Evolutionary conservation across 225 moss, liverwort and hornwort genomes (phyloP), one percentile per base, ranked within the genome.

Genomic region (Bryoerythrophyllum caledonicum): DNA sequence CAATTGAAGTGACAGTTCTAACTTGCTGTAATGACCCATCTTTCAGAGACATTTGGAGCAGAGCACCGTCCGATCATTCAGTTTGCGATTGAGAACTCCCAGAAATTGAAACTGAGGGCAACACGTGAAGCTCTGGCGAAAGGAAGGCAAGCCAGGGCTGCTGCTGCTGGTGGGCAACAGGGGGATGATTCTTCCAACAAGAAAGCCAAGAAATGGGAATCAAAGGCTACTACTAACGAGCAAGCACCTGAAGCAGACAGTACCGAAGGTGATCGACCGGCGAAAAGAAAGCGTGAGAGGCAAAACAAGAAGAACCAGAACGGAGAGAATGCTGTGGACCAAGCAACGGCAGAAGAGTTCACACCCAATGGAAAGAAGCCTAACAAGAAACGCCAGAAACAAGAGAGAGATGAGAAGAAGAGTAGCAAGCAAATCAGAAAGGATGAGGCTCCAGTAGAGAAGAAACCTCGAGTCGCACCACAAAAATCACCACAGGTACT

Each of bases 11-110:
- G 65, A 38, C 23, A 64, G 74, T 30, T 70, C 61, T 81, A 30
- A 75, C 14, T 41, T 10, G 6, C 48, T 20, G 7, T 6, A 59
- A 43, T 65, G 26, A 68, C 25, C 4, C 35, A 41, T 81, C 49
- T 55, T 88, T 68, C 93, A 99, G 99, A 83, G 55, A 91, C 88
- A 41, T 99, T 99, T 79, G 88, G 86, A 75, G 0, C 82, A 28
- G 95, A 99, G 70, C 85, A 84, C 79, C 93, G 99, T 21, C 99
- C 95, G 32, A 88, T 99, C 11, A 87, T 99, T 59, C 87, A 95
- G 71, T 95, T 99, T 71, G 94, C 99, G 35, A 93, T 99, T 65
- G 99, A 99, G 71, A 95, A 95, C 70, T 90, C 89, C 10, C 89
- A 95, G 38, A 92, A 90, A 30, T 74, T 99, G 5, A 86, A 85